Base-by-base conservation (phyloP, 169 alveolate genomes). In the Perkinsus olseni region DNA sequence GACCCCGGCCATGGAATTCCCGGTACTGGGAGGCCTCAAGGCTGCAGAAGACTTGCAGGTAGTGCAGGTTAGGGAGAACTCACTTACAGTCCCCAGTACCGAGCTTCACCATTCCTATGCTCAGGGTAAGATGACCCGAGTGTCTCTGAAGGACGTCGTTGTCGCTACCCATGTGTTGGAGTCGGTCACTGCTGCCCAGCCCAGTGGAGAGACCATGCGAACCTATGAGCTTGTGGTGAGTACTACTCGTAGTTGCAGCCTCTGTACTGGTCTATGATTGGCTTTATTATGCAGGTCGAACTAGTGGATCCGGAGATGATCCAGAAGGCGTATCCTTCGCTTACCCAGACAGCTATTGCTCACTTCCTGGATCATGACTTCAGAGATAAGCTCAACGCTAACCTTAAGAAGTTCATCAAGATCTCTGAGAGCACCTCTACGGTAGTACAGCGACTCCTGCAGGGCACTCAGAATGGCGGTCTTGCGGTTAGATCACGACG, bases 31-130 rank as follows among this genome's bases (percentile, higher is more conserved):
- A n/a, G 34, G 94, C 91, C 37, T 95, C 82, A 6, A 92, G 74
- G 37, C 91, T 38, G 95, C 93, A 62, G 95, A 95, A 62, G 93
- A 93, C 21, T 95, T 96, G 50, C 96, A 96, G 74, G 96, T 94
- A 39, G 96, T 96, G 94, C n/a, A n/a, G n/a, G 98, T 98, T 34
- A 97, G 97, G 92, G 93, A 93, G n/a, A n/a, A n/a, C n/a, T n/a
- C n/a, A n/a, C n/a, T n/a, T n/a, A n/a, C n/a, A n/a, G n/a, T n/a
- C n/a, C n/a, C n/a, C n/a, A n/a, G n/a, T n/a, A n/a, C n/a, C n/a
- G n/a, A n/a, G n/a, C n/a, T n/a, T n/a, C n/a, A 28, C 31, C 28
- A 24, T 62, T 24, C 0, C 82, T 62, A 24, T 62, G 82, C 17
- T 62, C 34, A 62, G 82, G 82, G 82, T 28, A 62, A 62, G 82